These are phyloP conservation scores for Leptographium procerum DNA, from an alignment of 2,329 filamentous ascomycete species.

Conservation along the genomic window DNA sequence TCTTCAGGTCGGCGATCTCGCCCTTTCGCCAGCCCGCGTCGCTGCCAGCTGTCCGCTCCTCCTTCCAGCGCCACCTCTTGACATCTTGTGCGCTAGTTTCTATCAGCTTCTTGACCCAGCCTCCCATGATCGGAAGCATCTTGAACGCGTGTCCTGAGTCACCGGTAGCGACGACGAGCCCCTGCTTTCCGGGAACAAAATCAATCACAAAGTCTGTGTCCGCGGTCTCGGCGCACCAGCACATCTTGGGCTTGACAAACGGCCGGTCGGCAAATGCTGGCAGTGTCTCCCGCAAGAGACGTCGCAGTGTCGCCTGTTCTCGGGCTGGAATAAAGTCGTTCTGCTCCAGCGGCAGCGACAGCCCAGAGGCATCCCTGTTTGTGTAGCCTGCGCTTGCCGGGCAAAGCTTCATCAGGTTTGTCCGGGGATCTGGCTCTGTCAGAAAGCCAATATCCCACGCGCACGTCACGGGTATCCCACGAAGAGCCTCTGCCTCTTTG, in stretches of 20 bases:
- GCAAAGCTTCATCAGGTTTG: constrained; percentile 47
- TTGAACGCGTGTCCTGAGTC: constrained; percentile 54
- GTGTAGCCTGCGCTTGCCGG: constrained; percentile 47
- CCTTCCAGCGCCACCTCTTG: no score
- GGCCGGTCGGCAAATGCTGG: constrained; percentile 41
- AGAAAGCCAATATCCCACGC: constrained; percentile 52
- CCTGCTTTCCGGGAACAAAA: constrained; percentile 20
- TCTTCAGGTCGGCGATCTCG: no score
- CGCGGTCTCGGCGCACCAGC: constrained; percentile 51
- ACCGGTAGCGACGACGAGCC: constrained; percentile 39
- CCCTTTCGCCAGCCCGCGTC: no score
- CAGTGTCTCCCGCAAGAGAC: constrained; percentile 38
- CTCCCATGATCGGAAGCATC: constrained; percentile 46
- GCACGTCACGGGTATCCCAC: constrained; percentile 48
- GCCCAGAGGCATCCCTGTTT: constrained; percentile 19
- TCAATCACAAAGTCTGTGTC: constrained; percentile 43
- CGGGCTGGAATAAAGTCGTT: constrained; percentile 29
- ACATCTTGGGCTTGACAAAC: constrained; percentile 42
- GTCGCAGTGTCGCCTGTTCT: constrained; percentile 40
- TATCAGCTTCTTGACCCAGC: background rate
- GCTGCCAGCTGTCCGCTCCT: no score
- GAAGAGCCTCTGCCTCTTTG: constrained; percentile 39
- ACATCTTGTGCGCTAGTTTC: no score
- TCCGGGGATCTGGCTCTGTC: constrained; percentile 50
- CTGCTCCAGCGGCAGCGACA: constrained; percentile 30